These are phyloP conservation scores for Colletotrichum sp. DNA, from an alignment of 2,329 filamentous ascomycete genomes.

Conservation along the genomic window DNA sequence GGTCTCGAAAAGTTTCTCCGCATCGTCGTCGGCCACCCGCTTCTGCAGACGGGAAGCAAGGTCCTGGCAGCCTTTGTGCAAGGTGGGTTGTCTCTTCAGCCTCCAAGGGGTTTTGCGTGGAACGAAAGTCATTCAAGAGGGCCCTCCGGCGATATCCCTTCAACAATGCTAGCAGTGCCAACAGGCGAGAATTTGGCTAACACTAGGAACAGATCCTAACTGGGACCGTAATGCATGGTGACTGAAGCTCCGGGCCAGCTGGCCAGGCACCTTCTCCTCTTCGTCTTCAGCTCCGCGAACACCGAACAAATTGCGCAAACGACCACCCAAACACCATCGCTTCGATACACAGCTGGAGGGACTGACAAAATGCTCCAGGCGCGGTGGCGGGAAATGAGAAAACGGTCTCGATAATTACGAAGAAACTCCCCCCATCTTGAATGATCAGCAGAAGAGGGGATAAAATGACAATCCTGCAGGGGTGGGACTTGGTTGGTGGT, in stretches of 20 bases:
- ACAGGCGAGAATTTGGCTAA: neutral
- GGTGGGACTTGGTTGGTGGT: neutral
- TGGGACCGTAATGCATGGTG: slow-evolving; percentile 94
- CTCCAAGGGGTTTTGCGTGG: neutral
- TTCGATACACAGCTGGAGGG: slow-evolving; percentile 16
- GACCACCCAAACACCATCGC: neutral
- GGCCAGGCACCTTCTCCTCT: slow-evolving; percentile 1
- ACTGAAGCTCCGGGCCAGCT: slow-evolving; percentile 31
- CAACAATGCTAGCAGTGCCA: neutral
- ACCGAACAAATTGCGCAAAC: slow-evolving; percentile 21
- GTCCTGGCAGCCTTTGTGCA: slow-evolving; percentile 96
- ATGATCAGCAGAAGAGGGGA: neutral
- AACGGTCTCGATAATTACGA: neutral
- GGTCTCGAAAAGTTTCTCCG: slow-evolving; percentile 95
- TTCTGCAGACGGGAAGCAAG: slow-evolving; percentile 97
- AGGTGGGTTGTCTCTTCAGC: slow-evolving; percentile 55
- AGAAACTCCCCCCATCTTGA: neutral
- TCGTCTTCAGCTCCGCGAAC: neutral
- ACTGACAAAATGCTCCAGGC: neutral
- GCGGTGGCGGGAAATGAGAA: neutral
- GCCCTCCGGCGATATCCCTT: neutral
- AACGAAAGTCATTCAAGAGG: neutral
- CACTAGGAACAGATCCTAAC: slow-evolving; percentile 69
- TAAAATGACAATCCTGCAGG: neutral
- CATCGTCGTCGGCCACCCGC: slow-evolving; percentile 95